Evolutionary conservation across 306 rosid genomes (phyloP), one percentile per base, ranked within the genome.

Genomic region (Echinosophora koreensis): DNA sequence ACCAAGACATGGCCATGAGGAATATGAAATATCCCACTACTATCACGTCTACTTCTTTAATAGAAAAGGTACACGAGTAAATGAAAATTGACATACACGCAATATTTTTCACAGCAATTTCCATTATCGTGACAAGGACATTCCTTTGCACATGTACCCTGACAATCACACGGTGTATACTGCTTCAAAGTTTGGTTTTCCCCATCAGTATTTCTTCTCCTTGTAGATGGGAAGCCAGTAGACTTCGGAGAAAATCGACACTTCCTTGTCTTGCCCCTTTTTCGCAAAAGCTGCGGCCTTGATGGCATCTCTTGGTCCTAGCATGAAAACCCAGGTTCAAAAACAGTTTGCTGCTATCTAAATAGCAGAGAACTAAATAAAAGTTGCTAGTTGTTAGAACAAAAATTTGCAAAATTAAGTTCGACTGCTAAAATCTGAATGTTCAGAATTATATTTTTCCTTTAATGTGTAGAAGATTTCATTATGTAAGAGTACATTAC

Each of bases 71-170:
- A 44, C 55, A 54, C 38, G 38, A 6, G 3, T 34, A 51, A 64
- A 41, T 55, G 75, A 65, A 65, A 58, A 66, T 66, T 27, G 65
- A 39, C 85, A 50, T 88, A 94, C 97, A 97, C 98, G 27, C 98
- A 94, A 74, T 90, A 90, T 82, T 94, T 94, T 82, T 94, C 98
- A 52, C 98, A 94, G 84, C 91, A 94, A 66, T 89, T 82, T 71
- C 86, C 93, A 71, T 77, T 80, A 6, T 77, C 64, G 66, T 80
- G 82, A 81, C 97, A 94, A 66, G 97, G 68, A 77, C 98, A 94
- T 63, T 94, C 69, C 84, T 88, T 92, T 72, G 96, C 96, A 68
- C 98, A 92, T 68, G 80, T 73, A 55, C 89, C 87, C 69, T 77
- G 80, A 74, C 98, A 92, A 61, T 83, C 94, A 81, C 98, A 94